Conservation (phyloP, 2,329 filamentous ascomycete genomes). For the Tolypocladium paradoxum region DNA sequence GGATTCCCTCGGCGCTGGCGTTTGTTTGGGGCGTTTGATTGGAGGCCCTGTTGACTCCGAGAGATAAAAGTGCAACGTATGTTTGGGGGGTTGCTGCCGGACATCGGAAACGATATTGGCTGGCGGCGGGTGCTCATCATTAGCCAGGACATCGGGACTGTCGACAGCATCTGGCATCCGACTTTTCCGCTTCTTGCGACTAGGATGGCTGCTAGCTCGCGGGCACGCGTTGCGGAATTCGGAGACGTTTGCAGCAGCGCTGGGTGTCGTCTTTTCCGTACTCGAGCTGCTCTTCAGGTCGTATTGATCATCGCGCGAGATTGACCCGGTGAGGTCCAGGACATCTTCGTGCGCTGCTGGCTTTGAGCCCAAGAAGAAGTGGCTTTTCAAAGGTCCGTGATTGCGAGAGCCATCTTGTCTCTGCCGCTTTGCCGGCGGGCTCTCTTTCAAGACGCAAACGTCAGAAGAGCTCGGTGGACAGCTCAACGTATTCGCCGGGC, state of each 20-base stretch:
- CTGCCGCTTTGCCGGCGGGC: slow-evolving; percentile 2
- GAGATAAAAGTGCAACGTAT: slow-evolving; percentile 1
- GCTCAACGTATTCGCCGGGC: slow-evolving; percentile 4
- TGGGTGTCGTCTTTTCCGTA: slow-evolving; percentile 1
- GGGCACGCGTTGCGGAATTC: not conserved
- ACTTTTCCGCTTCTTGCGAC: not conserved
- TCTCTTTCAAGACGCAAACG: not conserved
- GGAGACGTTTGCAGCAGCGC: not conserved
- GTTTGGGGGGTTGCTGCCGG: slow-evolving; percentile 1
- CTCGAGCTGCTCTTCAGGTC: not conserved
- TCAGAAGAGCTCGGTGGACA: not conserved
- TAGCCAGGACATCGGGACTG: slow-evolving; percentile 15
- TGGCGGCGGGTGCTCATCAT: slow-evolving; percentile 6
- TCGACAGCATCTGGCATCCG: not conserved
- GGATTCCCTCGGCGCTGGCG: slow-evolving; percentile 1
- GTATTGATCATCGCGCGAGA: not conserved
- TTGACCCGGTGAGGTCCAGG: not conserved
- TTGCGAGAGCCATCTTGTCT: not conserved
- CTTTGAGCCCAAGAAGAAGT: not conserved
- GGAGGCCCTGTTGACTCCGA: slow-evolving; percentile 4
- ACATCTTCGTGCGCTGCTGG: not conserved
- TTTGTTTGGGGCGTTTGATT: slow-evolving; percentile 7
- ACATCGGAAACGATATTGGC: slow-evolving; percentile 14
- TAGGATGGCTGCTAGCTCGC: not conserved
- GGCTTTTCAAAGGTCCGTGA: not conserved